Evolutionary conservation across 352 stramenopile genomes (phyloP).

Genomic region (Pythium folliculosum): DNA sequence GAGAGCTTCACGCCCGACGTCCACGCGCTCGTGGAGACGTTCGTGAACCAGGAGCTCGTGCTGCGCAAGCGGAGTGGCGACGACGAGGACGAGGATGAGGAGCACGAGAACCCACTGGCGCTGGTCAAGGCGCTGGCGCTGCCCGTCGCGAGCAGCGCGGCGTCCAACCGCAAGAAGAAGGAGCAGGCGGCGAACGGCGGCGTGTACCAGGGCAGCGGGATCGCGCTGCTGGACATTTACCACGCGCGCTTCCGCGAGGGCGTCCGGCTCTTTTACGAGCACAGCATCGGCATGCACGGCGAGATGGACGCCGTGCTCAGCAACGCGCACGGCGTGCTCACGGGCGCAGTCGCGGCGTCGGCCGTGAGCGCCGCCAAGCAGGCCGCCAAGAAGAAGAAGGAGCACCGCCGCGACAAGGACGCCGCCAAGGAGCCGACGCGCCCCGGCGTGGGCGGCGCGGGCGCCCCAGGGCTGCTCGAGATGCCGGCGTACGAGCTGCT

Average conservation of each 20-base stretch:
- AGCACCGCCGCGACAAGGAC: conserved; percentile 29
- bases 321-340: conserved; percentile 33
- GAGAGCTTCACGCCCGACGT: conserved; percentile 46
- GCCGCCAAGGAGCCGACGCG: conserved; percentile 19
- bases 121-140: conserved; percentile 49
- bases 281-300: conserved; percentile 70
- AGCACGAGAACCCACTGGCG: conserved; percentile 13
- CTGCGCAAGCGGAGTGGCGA: neutral
- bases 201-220: conserved; percentile 21
- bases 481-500: conserved; percentile 71
- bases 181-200: conserved; percentile 11
- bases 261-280: conserved; percentile 77
- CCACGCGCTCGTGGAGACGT: conserved; percentile 46
- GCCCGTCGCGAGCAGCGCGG: conserved; percentile 15
- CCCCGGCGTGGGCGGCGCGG: conserved; percentile 4
- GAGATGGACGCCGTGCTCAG: conserved; percentile 76
- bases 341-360: conserved; percentile 19
- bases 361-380: conserved; percentile 47
- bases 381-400: conserved; percentile 42
- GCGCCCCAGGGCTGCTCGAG: conserved; percentile 34
- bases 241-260: conserved; percentile 67
- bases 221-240: conserved; percentile 59
- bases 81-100: conserved; percentile 9
- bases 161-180: conserved; percentile 27
- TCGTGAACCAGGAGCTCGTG: conserved; percentile 59